A percentile compares a stretch with the other conserved stretches of the same genome.
These are phyloP conservation scores for Citrus inodora DNA, from an alignment of 345 rosid genomes.

Conservation along the genomic window DNA sequence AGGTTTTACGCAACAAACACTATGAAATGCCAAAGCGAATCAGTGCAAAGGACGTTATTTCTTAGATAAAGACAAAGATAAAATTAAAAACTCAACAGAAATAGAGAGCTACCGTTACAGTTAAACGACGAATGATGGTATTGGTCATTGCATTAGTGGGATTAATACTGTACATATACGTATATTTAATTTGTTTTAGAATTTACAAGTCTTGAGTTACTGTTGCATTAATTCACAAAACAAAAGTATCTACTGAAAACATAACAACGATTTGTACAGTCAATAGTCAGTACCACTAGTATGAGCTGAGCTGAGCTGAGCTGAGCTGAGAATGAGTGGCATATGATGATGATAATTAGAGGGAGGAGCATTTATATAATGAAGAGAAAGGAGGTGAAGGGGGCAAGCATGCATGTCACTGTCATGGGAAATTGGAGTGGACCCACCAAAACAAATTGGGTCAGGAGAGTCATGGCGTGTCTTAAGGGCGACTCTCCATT, in stretches of 20 bases:
- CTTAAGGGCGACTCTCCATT: slow-evolving; percentile 47
- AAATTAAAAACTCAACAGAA: background rate
- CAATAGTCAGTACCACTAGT: no score
- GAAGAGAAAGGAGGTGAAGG: background rate
- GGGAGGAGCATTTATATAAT: background rate
- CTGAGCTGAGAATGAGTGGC: background rate
- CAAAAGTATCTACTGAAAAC: no score
- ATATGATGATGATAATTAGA: background rate
- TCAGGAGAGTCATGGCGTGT: slow-evolving; percentile 47
- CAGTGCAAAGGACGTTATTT: slow-evolving; percentile 17
- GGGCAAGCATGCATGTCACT: slow-evolving; percentile 17
- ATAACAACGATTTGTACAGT: background rate
- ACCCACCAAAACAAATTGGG: slow-evolving; percentile 32
- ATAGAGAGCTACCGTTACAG: background rate
- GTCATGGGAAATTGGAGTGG: slow-evolving; percentile 40
- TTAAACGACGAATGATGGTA: background rate
- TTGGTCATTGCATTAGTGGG: no score
- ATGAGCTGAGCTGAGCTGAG: no score
- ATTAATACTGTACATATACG: no score
- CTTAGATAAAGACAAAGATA: slow-evolving; percentile 20
- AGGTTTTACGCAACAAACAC: background rate
- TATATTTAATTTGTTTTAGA: no score
- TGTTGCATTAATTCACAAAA: background rate
- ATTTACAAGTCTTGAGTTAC: background rate
- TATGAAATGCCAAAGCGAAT: background rate